Conservation (phyloP, 495 filamentous ascomycete genomes). For the Penicillium pulvis region DNA sequence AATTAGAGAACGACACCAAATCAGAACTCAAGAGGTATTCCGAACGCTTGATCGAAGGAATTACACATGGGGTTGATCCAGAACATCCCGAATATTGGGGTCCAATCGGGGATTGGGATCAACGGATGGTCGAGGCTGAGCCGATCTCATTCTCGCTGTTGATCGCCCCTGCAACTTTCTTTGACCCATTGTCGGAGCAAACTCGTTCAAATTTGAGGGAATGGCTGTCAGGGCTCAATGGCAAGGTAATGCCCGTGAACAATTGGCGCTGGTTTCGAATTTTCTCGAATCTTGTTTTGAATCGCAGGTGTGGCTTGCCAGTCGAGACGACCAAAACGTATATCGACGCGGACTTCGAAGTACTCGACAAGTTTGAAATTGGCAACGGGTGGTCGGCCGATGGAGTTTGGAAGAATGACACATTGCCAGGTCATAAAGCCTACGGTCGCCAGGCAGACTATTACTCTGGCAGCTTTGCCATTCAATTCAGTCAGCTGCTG, state of each 20-base stretch:
- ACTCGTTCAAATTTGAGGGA: neutral
- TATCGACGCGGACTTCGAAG: neutral
- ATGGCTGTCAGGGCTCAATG: neutral
- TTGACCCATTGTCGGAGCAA: neutral
- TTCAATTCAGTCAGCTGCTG: conserved; percentile 24
- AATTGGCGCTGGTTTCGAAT: neutral
- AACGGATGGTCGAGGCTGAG: conserved; percentile 30
- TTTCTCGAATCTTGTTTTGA: neutral
- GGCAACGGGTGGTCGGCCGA: neutral
- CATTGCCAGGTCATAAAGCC: neutral
- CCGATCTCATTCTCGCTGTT: conserved; percentile 27
- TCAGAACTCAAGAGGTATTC: neutral
- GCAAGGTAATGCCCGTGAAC: neutral
- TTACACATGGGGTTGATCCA: conserved; percentile 15
- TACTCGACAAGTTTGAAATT: neutral
- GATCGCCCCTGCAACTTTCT: conserved; percentile 12
- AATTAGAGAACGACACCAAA: neutral
- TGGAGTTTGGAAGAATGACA: neutral
- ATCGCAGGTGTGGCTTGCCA: neutral
- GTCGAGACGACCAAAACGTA: neutral
- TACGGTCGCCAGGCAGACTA: conserved; percentile 25
- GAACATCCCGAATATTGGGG: conserved; percentile 24
- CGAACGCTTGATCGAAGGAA: neutral
- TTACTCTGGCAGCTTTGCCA: conserved; percentile 29
- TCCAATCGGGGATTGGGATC: conserved; percentile 19